Conservation (phyloP, 495 filamentous ascomycete genomes). For the Cercophora sp. region DNA sequence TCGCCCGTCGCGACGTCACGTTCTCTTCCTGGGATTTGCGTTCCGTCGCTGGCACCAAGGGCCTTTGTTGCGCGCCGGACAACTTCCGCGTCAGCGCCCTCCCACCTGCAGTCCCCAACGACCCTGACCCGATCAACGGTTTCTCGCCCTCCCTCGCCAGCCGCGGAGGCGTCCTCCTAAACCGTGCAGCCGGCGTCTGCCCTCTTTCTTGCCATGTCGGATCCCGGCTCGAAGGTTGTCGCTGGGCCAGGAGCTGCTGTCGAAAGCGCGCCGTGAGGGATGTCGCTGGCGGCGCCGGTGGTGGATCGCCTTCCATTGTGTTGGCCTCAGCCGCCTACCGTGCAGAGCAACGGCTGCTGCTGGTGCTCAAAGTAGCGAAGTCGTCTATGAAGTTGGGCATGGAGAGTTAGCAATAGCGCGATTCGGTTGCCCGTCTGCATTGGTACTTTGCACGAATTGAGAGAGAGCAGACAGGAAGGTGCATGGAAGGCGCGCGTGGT, state of each 20-base stretch:
- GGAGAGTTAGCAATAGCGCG: slow-evolving; percentile 19
- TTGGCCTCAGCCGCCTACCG: slow-evolving; percentile 14
- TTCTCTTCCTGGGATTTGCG: slow-evolving; percentile 38
- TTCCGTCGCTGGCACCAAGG: slow-evolving; percentile 42
- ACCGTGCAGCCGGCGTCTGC: not conserved
- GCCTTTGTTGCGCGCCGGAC: slow-evolving; percentile 26
- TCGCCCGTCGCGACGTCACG: slow-evolving; percentile 22
- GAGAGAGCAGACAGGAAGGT: slow-evolving; percentile 3
- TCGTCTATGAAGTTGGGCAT: slow-evolving; percentile 26
- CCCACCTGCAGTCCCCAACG: slow-evolving; percentile 14
- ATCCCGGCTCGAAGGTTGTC: slow-evolving; percentile 13
- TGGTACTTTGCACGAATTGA: not conserved
- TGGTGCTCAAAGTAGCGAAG: slow-evolving; percentile 17
- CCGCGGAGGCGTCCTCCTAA: slow-evolving; percentile 7
- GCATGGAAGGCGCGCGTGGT: no score
- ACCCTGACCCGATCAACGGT: slow-evolving; percentile 4
- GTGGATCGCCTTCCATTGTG: slow-evolving; percentile 25
- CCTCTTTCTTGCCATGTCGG: not conserved
- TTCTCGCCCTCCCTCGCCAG: slow-evolving; percentile 4
- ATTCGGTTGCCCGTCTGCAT: not conserved
- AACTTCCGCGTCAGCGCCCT: slow-evolving; percentile 30
- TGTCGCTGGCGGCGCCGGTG: slow-evolving; percentile 20
- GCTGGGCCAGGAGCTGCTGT: slow-evolving; percentile 20
- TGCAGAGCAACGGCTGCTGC: slow-evolving; percentile 22
- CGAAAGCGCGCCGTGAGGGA: slow-evolving; percentile 17